Evolutionary conservation across 305 asterid genomes (phyloP).

Genomic region (Fraxinus ornus): DNA sequence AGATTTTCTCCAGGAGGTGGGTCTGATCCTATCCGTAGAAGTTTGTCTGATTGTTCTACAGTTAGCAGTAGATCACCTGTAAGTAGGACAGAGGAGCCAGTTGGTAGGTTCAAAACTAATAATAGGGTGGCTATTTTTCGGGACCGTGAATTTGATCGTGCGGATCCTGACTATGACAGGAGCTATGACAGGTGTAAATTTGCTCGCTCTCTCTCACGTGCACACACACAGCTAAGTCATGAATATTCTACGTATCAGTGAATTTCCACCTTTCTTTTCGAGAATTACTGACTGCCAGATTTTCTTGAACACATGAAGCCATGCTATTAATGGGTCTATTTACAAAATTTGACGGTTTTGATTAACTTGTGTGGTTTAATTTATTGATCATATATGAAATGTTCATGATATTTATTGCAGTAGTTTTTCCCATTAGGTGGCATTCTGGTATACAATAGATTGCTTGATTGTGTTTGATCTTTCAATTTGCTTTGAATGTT

Average conservation of each 20-base stretch:
- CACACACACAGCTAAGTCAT: neutral
- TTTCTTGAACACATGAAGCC: neutral
- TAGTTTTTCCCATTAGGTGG: neutral
- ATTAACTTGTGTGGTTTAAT: neutral
- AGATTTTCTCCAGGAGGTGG: constrained; percentile 40
- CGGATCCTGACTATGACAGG: constrained; percentile 96
- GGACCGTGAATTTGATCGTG: constrained; percentile 89
- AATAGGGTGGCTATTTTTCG: constrained; percentile 92
- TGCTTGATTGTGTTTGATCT: neutral
- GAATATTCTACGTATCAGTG: neutral
- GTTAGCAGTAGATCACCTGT: constrained; percentile 74
- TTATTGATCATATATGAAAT: neutral
- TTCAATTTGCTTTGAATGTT: neutral
- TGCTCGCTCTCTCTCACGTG: neutral
- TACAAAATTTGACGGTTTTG: neutral
- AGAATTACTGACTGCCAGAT: neutral
- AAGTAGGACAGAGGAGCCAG: constrained; percentile 76
- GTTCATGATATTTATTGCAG: neutral
- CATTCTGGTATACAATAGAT: neutral
- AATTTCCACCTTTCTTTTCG: neutral
- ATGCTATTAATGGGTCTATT: neutral
- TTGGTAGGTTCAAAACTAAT: constrained; percentile 57
- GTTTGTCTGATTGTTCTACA: constrained; percentile 60
- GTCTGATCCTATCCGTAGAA: constrained; percentile 54
- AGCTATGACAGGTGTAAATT: constrained; percentile 74